phyloP scores from a whole-genome alignment of 768 basidiomycete species.

The Gyrodon lividus region DNA sequence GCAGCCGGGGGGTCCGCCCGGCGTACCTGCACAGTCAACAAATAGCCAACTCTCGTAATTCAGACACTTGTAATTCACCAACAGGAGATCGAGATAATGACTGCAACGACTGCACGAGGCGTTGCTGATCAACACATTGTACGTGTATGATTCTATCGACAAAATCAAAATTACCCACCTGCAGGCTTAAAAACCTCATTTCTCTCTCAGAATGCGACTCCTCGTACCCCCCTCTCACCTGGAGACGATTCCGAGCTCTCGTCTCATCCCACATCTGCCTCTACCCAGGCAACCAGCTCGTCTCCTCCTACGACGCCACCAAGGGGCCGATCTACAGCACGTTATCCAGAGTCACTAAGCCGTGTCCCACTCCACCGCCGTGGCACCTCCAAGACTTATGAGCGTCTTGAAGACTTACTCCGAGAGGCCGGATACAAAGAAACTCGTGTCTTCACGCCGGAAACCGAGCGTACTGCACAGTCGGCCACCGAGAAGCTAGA shows the following conservation, averaged over 20 bases:
- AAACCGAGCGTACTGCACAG: conserved; percentile 53
- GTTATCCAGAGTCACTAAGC: conserved; percentile 59
- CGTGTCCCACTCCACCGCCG: conserved; percentile 75
- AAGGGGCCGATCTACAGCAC: conserved; percentile 39
- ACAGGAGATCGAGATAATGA: conserved; percentile 17
- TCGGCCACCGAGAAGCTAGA: conserved; percentile 23
- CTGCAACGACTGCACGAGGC: conserved; percentile 10
- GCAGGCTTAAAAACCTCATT: conserved; percentile 13
- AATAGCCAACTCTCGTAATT: not conserved
- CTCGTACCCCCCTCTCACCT: conserved; percentile 7
- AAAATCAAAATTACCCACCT: not conserved
- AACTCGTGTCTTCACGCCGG: conserved; percentile 86
- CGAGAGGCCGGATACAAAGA: conserved; percentile 91
- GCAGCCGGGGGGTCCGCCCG: conserved; percentile 2
- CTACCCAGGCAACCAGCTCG: conserved; percentile 2
- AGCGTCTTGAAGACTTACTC: conserved; percentile 81
- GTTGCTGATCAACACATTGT: conserved; percentile 18
- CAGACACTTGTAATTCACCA: not conserved
- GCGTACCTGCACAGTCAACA: not conserved
- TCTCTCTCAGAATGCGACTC: conserved; percentile 9
- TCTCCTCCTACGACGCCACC: conserved; percentile 43
- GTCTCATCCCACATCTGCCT: conserved; percentile 10
- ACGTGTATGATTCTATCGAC: conserved; percentile 3
- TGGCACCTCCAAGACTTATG: conserved; percentile 79
- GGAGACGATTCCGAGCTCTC: conserved; percentile 5